These are phyloP conservation scores for Actinomortierella ambigua DNA, from an alignment of 371 early-diverging fungal species.

Conservation along the genomic window DNA sequence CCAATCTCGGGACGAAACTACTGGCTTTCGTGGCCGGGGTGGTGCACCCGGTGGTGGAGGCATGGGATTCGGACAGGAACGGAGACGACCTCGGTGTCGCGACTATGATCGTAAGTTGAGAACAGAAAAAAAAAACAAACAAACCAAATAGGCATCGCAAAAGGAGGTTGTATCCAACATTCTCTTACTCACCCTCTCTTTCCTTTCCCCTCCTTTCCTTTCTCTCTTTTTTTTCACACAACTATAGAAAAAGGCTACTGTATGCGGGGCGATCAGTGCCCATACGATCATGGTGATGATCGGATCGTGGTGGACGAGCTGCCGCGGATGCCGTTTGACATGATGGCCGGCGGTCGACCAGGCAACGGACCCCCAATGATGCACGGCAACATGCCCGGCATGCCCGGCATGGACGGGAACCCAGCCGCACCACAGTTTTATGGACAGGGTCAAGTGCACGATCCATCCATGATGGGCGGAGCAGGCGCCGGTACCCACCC, in stretches of 20 bases:
- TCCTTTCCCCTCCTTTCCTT: background rate
- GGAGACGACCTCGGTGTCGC: constrained; percentile 61
- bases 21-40: constrained; percentile 13
- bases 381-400: constrained; percentile 15
- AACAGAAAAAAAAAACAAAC: background rate
- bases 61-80: constrained; percentile 16
- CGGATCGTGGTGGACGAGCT: constrained; percentile 74
- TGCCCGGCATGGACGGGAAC: constrained; percentile 11
- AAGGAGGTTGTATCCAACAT: too few relatives aligned
- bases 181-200: background rate
- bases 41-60: constrained; percentile 12
- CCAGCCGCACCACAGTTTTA: constrained; percentile 9
- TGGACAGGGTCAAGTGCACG: too few relatives aligned
- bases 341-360: constrained; percentile 24
- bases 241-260: constrained; percentile 77
- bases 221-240: background rate
- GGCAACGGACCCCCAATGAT: constrained; percentile 20
- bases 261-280: constrained; percentile 81
- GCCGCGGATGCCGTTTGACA: constrained; percentile 33
- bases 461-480: too few relatives aligned
- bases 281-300: constrained; percentile 79
- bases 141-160: too few relatives aligned
- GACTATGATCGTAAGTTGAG: constrained; percentile 72
- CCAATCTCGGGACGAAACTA: constrained; percentile 6
- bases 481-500: background rate